Base-by-base conservation (phyloP, 768 basidiomycete species). In the Hysterangium stoloniferum region DNA sequence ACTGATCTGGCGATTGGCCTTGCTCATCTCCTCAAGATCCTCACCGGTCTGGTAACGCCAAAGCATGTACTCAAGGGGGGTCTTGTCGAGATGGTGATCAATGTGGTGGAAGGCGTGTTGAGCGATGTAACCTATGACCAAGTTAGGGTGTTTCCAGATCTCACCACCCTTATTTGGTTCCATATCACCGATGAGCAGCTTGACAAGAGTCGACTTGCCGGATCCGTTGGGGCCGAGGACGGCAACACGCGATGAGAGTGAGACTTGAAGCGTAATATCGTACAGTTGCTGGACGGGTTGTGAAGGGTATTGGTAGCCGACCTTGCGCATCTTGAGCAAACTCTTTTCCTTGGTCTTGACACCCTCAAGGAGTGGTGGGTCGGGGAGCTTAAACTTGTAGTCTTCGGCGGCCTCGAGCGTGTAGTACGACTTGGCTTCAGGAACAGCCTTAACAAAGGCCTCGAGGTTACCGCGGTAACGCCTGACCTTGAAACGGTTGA, bases 11-110 rank as follows among this genome's bases (percentile, higher is more conserved):
- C 91, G 86, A 68, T 69, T 82, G 52, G 89, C 92, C 80, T 96
- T 97, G 71, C 71, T 72, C 81, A 97, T 79, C 75, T 96, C 94
- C 73, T 97, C 94, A 66, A 96, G 71, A 76, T 97, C 94, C 70
- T 97, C 94, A 68, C 94, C 94, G 53, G 94, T 97, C 79, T 97
- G 94, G 82, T 96, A 97, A 72, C 94, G 93, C 94, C 94, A 97
- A 58, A 97, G 74, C 90, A 97, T 92, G 79, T 97, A 97, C 74
- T 97, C 94, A 61, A 97, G 84, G 44, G 94, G 90, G 12, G 94
- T 97, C 79, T 93, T 95, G 79, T 97, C 94, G 65, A 97, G 88
- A 66, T 97, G 94, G 68, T 91, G 73, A 68, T 97, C 94, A 64
- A 97, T 97, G 69, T 97, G 94, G 77, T 97, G 94, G 93, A 97